A percentile compares a stretch with the other conserved stretches of the same genome.
These are phyloP conservation scores for Calonectria pteridis DNA, from an alignment of 2,329 filamentous ascomycete species.

Conservation along the genomic window DNA sequence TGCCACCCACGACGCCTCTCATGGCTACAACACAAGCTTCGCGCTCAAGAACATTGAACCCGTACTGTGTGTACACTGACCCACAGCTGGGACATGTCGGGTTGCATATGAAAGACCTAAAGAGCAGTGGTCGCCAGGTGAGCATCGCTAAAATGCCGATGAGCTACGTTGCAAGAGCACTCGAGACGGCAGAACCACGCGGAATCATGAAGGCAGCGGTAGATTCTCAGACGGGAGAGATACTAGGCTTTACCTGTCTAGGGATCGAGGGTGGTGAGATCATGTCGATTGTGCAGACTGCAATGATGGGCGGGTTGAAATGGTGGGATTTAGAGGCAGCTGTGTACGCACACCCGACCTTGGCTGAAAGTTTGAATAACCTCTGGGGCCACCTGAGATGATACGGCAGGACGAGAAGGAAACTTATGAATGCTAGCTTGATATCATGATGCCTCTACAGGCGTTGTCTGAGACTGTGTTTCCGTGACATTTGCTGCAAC, in stretches of 20 bases:
- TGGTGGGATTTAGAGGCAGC: constrained; percentile 60
- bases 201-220: constrained; percentile 66
- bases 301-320: constrained; percentile 61
- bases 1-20: constrained; percentile 41
- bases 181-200: constrained; percentile 64
- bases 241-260: constrained; percentile 65
- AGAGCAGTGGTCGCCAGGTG: constrained; percentile 48
- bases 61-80: constrained; percentile 66
- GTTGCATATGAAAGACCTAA: constrained; percentile 56
- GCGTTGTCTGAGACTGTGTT: constrained; percentile 15
- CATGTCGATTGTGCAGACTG: constrained; percentile 66
- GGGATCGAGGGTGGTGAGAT: constrained; percentile 65
- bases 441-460: constrained; percentile 33
- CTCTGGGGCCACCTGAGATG: constrained; percentile 59
- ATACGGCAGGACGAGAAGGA: not conserved
- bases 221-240: constrained; percentile 60
- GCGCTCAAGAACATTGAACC: constrained; percentile 51
- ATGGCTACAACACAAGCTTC: constrained; percentile 42
- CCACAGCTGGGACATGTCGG: constrained; percentile 67
- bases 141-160: constrained; percentile 64
- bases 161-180: constrained; percentile 61
- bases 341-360: constrained; percentile 63
- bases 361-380: constrained; percentile 65
- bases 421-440: not conserved
- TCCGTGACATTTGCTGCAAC: not conserved